Conservation (phyloP, 2,329 filamentous ascomycete species). For the Chaetoscypha palmicola region DNA sequence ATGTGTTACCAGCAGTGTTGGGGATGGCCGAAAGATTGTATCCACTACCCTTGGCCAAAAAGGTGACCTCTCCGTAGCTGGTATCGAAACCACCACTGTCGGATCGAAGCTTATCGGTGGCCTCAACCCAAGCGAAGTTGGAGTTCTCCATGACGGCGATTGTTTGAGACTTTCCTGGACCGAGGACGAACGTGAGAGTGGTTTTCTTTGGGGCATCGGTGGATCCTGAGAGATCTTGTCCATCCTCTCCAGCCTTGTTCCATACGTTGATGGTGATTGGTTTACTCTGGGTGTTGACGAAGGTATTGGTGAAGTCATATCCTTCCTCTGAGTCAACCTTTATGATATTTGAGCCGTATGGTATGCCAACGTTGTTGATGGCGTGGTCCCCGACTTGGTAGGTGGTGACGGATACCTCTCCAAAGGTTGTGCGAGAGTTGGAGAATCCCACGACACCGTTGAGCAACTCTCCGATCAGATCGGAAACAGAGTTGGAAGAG, state of each 20-base stretch:
- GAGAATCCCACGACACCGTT: constrained; percentile 20
- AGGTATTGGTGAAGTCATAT: constrained; percentile 24
- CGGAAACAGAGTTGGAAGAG: neutral
- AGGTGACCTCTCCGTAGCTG: constrained; percentile 27
- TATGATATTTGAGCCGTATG: constrained; percentile 29
- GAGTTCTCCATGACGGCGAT: constrained; percentile 27
- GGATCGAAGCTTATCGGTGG: constrained; percentile 3
- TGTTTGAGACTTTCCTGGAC: constrained; percentile 19
- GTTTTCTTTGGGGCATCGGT: constrained; percentile 23
- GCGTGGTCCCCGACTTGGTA: constrained; percentile 11
- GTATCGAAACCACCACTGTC: constrained; percentile 22
- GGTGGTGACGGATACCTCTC: constrained; percentile 5
- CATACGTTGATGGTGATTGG: constrained; percentile 25
- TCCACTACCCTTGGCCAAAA: constrained; percentile 21
- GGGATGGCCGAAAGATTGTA: constrained; percentile 29
- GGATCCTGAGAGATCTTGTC: constrained; percentile 18
- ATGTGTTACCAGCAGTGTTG: constrained; percentile 25
- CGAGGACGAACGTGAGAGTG: constrained; percentile 22
- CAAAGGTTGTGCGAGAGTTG: constrained; percentile 20
- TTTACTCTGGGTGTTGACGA: constrained; percentile 19
- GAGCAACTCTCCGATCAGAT: no score
- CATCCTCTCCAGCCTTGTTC: constrained; percentile 24
- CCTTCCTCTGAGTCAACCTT: constrained; percentile 16
- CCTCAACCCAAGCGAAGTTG: constrained; percentile 23
- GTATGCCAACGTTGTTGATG: constrained; percentile 23